These are phyloP conservation scores for Zasmidium angulare DNA, from an alignment of 2,329 filamentous ascomycete genomes.

Conservation along the genomic window DNA sequence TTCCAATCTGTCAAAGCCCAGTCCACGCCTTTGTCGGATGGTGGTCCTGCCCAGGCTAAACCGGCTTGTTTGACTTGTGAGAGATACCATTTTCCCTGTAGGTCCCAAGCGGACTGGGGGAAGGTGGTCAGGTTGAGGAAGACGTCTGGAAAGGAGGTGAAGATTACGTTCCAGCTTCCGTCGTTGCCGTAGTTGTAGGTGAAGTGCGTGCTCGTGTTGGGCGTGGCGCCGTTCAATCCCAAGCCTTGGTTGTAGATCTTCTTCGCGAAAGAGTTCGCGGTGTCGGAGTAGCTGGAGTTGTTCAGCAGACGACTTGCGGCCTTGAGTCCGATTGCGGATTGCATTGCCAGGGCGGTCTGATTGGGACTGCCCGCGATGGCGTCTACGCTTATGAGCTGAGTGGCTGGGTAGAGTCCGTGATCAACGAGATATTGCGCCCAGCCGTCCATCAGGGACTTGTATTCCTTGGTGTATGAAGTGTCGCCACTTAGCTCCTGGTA, in stretches of 20 bases:
- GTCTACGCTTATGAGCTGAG: constrained; percentile 58
- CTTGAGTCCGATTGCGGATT: constrained; percentile 36
- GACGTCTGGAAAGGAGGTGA: constrained; percentile 53
- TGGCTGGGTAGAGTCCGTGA: constrained; percentile 53
- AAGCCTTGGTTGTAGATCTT: constrained; percentile 25
- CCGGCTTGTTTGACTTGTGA: constrained; percentile 21
- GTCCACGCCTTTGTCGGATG: constrained; percentile 20
- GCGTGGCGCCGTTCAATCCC: constrained; percentile 19
- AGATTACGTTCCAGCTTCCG: constrained; percentile 43
- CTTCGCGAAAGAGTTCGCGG: constrained; percentile 20
- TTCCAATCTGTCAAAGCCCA: constrained; percentile 31
- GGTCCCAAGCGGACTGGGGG: constrained; percentile 27
- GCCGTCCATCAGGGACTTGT: constrained; percentile 53
- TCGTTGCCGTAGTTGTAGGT: constrained; percentile 48
- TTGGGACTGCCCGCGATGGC: constrained; percentile 55
- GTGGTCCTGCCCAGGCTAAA: constrained; percentile 25
- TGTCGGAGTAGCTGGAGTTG: constrained; percentile 44
- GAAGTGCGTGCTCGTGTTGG: constrained; percentile 36
- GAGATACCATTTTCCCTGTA: constrained; percentile 26
- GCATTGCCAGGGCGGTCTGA: constrained; percentile 38
- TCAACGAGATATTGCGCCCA: constrained; percentile 55
- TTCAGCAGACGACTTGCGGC: constrained; percentile 45
- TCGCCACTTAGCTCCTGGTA: constrained; percentile 58
- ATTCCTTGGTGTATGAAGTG: constrained; percentile 45
- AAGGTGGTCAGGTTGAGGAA: constrained; percentile 46